Base-by-base conservation (phyloP, 495 filamentous ascomycete genomes). In the Talaromyces liani region DNA sequence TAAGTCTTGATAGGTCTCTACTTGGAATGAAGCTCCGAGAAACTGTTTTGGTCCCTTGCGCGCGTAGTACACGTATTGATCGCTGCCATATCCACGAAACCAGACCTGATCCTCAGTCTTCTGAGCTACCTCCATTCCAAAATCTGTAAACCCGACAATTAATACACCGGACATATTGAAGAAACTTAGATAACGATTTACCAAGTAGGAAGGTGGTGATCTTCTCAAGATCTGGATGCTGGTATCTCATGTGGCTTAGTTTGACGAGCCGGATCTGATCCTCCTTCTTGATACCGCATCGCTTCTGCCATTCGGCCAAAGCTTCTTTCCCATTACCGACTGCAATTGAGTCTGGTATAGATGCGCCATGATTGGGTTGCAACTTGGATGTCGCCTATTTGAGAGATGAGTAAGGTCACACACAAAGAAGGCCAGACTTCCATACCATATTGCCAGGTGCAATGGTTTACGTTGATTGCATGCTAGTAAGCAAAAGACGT, bases 41-140 rank as follows among this genome's bases (percentile, higher is more conserved):
- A 84, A 88, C 60, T 79, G 74, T 70, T 80, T 79, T 29, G 75
- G 71, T 0, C 79, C 76, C 54, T 80, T 79, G 25, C 70, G 72
- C 54, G 80, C 74, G 63, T 79, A 81, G 34, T 85, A 74, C 6
- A 86, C 72, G 65, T 83, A 87, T 16, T 82, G 85, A 59, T 87
- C 84, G n/a, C 71, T 72, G 8, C 85, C 84, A 67, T 85, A 86
- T 6, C 85, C 85, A 31, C 84, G 76, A 71, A 77, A 87, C 75
- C 81, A 87, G 10, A 84, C 79, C 60, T 78, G 79, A 58, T 79
- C 72, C 27, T 79, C 76, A 2, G 78, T 68, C 54, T 70, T 69
- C 47, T 77, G 76, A 4, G 71, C 70, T 39, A 80, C 73, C 12
- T 67, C 68, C 69, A 88, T 82, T 63, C 85, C 85, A 70, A 88